These are phyloP conservation scores for Scheffersomyces quercinus DNA, from an alignment of 1,139 yeast species.

Conservation along the genomic window DNA sequence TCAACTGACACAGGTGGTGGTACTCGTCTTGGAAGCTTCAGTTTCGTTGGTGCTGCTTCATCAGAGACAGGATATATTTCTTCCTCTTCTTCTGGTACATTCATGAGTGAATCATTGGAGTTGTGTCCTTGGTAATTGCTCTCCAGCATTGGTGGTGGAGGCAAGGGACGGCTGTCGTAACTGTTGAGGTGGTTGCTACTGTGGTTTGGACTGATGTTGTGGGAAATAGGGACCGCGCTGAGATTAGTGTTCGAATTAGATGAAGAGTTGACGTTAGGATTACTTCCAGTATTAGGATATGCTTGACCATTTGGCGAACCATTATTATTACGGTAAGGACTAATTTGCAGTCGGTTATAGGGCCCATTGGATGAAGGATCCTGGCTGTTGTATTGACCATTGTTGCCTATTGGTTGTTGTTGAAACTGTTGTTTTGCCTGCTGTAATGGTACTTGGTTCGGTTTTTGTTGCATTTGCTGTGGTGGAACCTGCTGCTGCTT, in stretches of 20 bases:
- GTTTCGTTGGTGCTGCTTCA: conserved; percentile 2
- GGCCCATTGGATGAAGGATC: too few relatives aligned
- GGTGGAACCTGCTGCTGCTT: neutral
- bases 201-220: neutral
- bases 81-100: conserved; percentile 46
- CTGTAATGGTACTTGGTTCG: too few relatives aligned
- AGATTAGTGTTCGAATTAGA: neutral
- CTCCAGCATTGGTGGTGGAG: too few relatives aligned
- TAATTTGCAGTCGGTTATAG: too few relatives aligned
- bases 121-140: conserved; percentile 10
- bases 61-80: conserved; percentile 11
- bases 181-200: neutral
- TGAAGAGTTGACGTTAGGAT: conserved; percentile 4
- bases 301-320: too few relatives aligned
- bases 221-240: neutral
- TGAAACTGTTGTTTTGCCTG: neutral
- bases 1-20: conserved; percentile 2
- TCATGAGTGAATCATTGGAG: conserved; percentile 42
- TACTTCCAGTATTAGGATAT: neutral
- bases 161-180: too few relatives aligned
- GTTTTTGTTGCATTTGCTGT: too few relatives aligned
- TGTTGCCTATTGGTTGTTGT: neutral
- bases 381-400: too few relatives aligned
- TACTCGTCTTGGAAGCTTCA: conserved; percentile 1
- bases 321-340: neutral